Conservation (phyloP, 805 yeast genomes). For the Tetrapisispora pingtungensis region DNA sequence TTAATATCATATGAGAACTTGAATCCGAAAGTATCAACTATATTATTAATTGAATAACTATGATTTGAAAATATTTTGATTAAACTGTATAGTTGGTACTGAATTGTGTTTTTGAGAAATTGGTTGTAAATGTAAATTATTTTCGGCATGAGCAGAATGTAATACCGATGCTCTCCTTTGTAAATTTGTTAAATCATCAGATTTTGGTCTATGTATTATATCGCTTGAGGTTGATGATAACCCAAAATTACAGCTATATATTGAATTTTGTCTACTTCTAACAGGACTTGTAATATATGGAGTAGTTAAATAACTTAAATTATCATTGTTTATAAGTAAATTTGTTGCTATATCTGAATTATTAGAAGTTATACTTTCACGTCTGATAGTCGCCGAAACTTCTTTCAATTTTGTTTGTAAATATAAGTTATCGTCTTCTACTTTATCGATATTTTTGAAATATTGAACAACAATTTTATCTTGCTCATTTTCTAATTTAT, state of each 20-base stretch:
- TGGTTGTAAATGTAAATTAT: neutral
- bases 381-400: neutral
- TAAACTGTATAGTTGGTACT: neutral
- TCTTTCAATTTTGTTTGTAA: conserved; percentile 22
- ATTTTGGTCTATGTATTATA: conserved; percentile 1
- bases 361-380: neutral
- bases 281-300: neutral
- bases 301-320: neutral
- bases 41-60: neutral
- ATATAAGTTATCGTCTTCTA: conserved; percentile 39
- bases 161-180: conserved; percentile 3
- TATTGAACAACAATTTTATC: conserved; percentile 49
- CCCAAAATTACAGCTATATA: neutral
- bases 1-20: no score
- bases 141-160: neutral
- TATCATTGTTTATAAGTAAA: neutral
- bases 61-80: neutral
- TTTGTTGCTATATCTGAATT: neutral
- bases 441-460: conserved; percentile 40
- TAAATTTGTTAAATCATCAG: neutral
- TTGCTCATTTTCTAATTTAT: conserved; percentile 55
- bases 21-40: neutral
- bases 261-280: neutral
- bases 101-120: neutral
- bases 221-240: neutral